phyloP scores from a whole-genome alignment of 768 basidiomycete species.

The Wakefieldia striispora region DNA sequence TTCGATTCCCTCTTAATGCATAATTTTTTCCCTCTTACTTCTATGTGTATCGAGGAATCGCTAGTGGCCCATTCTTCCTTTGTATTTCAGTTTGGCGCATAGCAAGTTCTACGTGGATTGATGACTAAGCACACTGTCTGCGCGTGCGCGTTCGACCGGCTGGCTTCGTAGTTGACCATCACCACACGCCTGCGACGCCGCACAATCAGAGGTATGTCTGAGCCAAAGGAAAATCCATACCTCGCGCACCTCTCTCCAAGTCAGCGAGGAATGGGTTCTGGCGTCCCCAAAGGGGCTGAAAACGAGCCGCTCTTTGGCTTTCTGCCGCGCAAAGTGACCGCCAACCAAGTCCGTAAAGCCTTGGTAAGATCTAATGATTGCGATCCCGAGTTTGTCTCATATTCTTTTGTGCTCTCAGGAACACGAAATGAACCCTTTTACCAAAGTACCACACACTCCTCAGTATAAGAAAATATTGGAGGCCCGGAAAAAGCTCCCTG shows the following conservation, averaged over 20 bases:
- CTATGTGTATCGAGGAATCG: too few relatives aligned
- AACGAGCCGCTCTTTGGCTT: constrained; percentile 73
- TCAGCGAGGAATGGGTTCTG: constrained; percentile 26
- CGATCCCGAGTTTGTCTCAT: neutral
- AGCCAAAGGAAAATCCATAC: constrained; percentile 49
- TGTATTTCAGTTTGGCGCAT: too few relatives aligned
- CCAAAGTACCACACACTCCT: constrained; percentile 67
- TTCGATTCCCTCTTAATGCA: constrained; percentile 88
- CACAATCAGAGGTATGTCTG: constrained; percentile 9
- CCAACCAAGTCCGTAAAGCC: constrained; percentile 61
- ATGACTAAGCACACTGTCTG: too few relatives aligned
- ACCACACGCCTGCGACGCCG: neutral
- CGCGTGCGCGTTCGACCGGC: too few relatives aligned
- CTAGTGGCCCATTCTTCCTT: too few relatives aligned
- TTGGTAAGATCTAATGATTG: constrained; percentile 50
- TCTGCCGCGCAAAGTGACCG: constrained; percentile 65
- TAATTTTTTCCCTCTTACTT: neutral
- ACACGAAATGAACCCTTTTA: constrained; percentile 85
- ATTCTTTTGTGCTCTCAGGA: constrained; percentile 44
- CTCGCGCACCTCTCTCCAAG: constrained; percentile 42
- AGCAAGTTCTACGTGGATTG: too few relatives aligned
- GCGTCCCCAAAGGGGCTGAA: constrained; percentile 15
- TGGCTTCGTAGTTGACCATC: neutral
- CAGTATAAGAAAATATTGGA: constrained; percentile 87
- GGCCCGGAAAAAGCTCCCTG: constrained; percentile 83